Conservation (phyloP, 2,329 filamentous ascomycete species). For the Trichoderma arundinaceum region DNA sequence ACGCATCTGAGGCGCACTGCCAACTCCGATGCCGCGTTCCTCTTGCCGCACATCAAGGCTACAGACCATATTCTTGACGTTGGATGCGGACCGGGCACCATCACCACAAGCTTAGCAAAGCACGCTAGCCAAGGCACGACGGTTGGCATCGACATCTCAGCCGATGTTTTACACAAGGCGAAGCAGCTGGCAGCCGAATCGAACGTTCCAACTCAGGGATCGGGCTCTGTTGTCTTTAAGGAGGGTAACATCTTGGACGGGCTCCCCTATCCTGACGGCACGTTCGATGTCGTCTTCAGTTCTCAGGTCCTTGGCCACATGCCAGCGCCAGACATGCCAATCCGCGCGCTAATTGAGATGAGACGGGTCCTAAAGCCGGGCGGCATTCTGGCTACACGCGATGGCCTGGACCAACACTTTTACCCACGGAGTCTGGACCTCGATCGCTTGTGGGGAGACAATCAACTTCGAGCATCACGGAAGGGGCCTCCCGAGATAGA, state of each 20-base stretch:
- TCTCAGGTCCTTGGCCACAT: constrained; percentile 21
- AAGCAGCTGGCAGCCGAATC: constrained; percentile 11
- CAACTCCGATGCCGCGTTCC: constrained; percentile 13
- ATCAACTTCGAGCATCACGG: constrained; percentile 20
- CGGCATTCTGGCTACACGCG: constrained; percentile 19
- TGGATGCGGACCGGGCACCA: constrained; percentile 23
- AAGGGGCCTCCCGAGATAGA: constrained; percentile 4
- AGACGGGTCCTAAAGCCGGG: constrained; percentile 27
- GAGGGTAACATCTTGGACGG: constrained; percentile 21
- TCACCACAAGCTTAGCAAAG: constrained; percentile 9
- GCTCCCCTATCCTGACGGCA: constrained; percentile 22
- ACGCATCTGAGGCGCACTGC: constrained; percentile 14
- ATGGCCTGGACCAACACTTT: constrained; percentile 21
- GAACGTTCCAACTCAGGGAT: not conserved
- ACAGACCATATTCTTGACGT: constrained; percentile 23
- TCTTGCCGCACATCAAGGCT: constrained; percentile 1
- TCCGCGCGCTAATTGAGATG: constrained; percentile 17
- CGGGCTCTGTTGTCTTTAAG: constrained; percentile 15
- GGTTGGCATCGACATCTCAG: constrained; percentile 11
- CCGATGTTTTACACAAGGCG: constrained; percentile 13
- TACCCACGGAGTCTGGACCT: constrained; percentile 22
- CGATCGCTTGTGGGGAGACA: constrained; percentile 12
- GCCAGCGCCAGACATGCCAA: constrained; percentile 12
- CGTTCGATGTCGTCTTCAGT: constrained; percentile 16
- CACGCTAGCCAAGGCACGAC: constrained; percentile 11